A percentile compares a stretch with the other conserved stretches of the same genome.
These are phyloP conservation scores for Puccinia triticina DNA, from an alignment of 1,284 basidiomycete genomes.

Conservation along the genomic window DNA sequence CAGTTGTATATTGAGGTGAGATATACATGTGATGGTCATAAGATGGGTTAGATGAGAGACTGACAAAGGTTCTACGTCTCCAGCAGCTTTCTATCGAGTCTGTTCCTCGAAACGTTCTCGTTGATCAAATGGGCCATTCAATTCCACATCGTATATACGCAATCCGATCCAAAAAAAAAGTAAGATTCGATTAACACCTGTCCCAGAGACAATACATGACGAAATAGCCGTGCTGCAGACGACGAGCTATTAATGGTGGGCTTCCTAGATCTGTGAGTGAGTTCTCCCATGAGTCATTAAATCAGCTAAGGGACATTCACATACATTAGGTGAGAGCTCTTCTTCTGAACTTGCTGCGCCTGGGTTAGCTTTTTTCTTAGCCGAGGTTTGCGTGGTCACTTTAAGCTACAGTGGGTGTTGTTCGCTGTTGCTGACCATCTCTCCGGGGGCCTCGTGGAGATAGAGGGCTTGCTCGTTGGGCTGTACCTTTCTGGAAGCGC, in stretches of 20 bases:
- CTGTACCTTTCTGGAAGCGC: slow-evolving; percentile 5
- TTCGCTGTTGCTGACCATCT: slow-evolving; percentile 92
- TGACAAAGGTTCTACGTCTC: slow-evolving; percentile 84
- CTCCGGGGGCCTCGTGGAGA: slow-evolving; percentile 82
- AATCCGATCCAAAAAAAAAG: slow-evolving; percentile 27
- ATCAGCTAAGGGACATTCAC: slow-evolving; percentile 3
- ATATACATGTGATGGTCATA: too few species aligned
- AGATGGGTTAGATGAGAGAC: slow-evolving; percentile 63
- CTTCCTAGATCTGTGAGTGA: not conserved
- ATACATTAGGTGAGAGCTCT: slow-evolving; percentile 74
- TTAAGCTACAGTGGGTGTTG: slow-evolving; percentile 54
- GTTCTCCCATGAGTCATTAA: too few species aligned
- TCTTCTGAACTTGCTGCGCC: slow-evolving; percentile 66
- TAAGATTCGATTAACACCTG: slow-evolving; percentile 55
- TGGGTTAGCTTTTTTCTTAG: slow-evolving; percentile 56
- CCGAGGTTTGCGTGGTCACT: slow-evolving; percentile 61
- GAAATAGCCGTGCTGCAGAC: slow-evolving; percentile 52
- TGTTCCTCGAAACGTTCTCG: slow-evolving; percentile 91
- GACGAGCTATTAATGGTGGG: slow-evolving; percentile 53
- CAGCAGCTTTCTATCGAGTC: slow-evolving; percentile 88
- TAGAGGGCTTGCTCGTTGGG: slow-evolving; percentile 53
- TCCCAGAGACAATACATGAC: not conserved
- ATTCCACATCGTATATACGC: slow-evolving; percentile 75
- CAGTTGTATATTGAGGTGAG: too few species aligned
- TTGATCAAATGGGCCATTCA: slow-evolving; percentile 98